Evolutionary conservation across 805 yeast species (phyloP), one percentile per base, ranked within the genome.

Genomic region (Millerago galiae): DNA sequence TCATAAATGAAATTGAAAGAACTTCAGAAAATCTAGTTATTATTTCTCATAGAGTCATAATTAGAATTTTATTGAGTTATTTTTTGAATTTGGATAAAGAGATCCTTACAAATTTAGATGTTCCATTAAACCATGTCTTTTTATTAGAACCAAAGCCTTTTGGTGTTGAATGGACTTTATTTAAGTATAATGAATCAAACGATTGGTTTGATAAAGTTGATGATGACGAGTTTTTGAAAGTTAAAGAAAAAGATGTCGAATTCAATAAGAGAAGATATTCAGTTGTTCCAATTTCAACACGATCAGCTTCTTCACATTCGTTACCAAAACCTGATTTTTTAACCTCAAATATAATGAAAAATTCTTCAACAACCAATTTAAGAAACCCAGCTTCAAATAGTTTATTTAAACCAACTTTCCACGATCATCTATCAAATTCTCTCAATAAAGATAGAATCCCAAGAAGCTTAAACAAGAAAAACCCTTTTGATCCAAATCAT

Each of bases 111-210:
- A 95, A 86, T 53, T 71, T 91, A 49, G 97, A 91, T 62, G 90
- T 91, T 6, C 98, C 98, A 5, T 67, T 91, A 42, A 97, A 91
- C 58, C 85, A 96, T 8, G 79, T 91, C 9, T 91, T 90, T 59
- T 77, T 91, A 44, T 72, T 91, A 47, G 97, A 91, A 57, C 89
- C 91, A 38, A 87, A 86, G 60, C 97, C 98, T 0, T 91, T 88
- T 61, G 98, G 98, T 2, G 95, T 95, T 2, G 95, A 88, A 47
- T 91, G 95, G 88, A 75, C 83, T 12, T 70, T 90, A 60, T 91
- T 82, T 63, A 95, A 89, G 60, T 91, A 82, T 64, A 83, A 86
- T 54, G 96, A 90, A 52, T 64, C 63, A 3, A 63, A 72, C 33
- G 90, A 89, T 59, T 79, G 87, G 82, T 91, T 91, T 65, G 74